Conservation (phyloP, 495 filamentous ascomycete species). For the Ascobolus immersus region DNA sequence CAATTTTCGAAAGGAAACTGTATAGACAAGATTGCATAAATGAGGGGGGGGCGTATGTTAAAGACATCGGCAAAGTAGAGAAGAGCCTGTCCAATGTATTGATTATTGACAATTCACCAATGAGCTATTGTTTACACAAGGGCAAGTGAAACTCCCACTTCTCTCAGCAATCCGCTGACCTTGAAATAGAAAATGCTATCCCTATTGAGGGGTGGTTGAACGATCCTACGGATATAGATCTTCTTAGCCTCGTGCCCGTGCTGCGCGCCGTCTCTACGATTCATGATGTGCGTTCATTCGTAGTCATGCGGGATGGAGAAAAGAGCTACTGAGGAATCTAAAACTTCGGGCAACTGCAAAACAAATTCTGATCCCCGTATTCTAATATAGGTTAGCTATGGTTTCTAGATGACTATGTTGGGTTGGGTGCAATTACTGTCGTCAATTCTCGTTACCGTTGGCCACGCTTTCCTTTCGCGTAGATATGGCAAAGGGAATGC, state of each 20-base stretch:
- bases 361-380: no score
- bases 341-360: no score
- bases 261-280: slow-evolving; percentile 88
- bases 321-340: no score
- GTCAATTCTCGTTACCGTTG: slow-evolving; percentile 63
- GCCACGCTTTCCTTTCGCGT: slow-evolving; percentile 97
- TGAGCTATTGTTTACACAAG: slow-evolving; percentile 97
- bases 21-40: slow-evolving; percentile 93
- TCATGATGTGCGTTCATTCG: slow-evolving; percentile 70
- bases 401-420: slow-evolving; percentile 6
- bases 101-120: slow-evolving; percentile 93
- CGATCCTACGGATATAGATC: slow-evolving; percentile 70
- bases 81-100: slow-evolving; percentile 90
- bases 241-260: slow-evolving; percentile 78
- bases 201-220: slow-evolving; percentile 84
- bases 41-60: slow-evolving; percentile 87
- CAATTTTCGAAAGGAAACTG: slow-evolving; percentile 76
- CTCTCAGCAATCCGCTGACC: slow-evolving; percentile 6
- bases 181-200: slow-evolving; percentile 57
- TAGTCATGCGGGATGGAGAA: slow-evolving; percentile 72
- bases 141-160: slow-evolving; percentile 26
- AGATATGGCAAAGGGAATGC: slow-evolving; percentile 73
- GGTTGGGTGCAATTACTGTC: slow-evolving; percentile 28
- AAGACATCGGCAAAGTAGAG: slow-evolving; percentile 87
- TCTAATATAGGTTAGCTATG: slow-evolving; percentile 14